Evolutionary conservation across 306 rosid species (phyloP), one percentile per base, ranked within the genome.

Genomic region (Pyrus betulifolia): DNA sequence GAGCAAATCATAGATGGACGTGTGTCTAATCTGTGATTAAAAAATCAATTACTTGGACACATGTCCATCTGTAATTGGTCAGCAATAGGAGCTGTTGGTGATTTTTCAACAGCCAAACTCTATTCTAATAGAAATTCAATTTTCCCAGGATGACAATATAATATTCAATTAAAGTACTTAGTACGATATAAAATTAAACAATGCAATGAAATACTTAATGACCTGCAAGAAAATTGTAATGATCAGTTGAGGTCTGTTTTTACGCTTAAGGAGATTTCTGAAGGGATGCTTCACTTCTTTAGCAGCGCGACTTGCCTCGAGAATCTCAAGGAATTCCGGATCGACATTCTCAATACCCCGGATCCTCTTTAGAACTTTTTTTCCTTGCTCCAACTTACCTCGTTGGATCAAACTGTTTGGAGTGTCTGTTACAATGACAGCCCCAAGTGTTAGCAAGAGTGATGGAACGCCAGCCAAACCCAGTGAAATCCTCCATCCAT

Each of bases 361-460:
- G 13, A 91, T 91, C 82, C 52, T 91, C 65, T 11, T 88, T 1
- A 88, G 79, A 44, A 84, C 93, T 1, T 17, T 38, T 58, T 81
- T 87, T 22, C 91, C 93, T 70, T 88, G 21, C 0, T 85, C 91
- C n/a, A 82, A 74, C 0, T 6, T 46, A 12, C 96, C 96, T 2
- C 91, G 87, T 79, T 87, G 82, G 19, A 91, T 84, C 40, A 91
- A 76, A 69, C 90, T 87, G 73, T 91, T 84, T 2, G 91, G 93
- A 8, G 91, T 78, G 51, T 90, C 93, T 33, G 70, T 61, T 21
- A 90, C 89, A 4, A 86, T 1, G 2, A 87, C 12, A 7, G 90
- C 65, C 49, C 91, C 91, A 0, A 82, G 0, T 3, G 86, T 80
- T 2, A 90, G 71, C 78, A 88, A 4, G 0, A 83, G 0, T 14